phyloP scores from a whole-genome alignment of 768 basidiomycete genomes.

The Collybiopsis luxurians region DNA sequence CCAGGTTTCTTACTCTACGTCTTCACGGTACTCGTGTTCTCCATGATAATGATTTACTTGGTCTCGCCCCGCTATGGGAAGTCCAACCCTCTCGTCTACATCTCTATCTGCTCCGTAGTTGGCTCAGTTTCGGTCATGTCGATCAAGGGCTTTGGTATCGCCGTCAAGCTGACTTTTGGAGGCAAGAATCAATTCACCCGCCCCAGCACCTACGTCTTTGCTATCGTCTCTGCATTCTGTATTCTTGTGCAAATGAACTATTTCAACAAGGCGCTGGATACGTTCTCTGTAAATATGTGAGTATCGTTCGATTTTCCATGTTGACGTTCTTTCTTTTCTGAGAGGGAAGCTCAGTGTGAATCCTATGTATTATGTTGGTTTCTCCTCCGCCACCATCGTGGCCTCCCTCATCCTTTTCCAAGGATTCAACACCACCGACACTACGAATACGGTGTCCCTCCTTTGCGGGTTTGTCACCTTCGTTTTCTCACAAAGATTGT shows the following conservation, averaged over 20 bases:
- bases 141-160: slow-evolving; percentile 97
- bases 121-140: slow-evolving; percentile 99
- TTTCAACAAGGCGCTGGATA: slow-evolving; percentile 97
- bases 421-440: slow-evolving; percentile 90
- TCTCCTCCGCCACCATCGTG: slow-evolving; percentile 89
- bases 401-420: slow-evolving; percentile 96
- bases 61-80: slow-evolving; percentile 86
- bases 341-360: slow-evolving; percentile 63
- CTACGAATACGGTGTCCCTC: slow-evolving; percentile 81
- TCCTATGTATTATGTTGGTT: slow-evolving; percentile 97
- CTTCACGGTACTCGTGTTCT: slow-evolving; percentile 77
- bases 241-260: slow-evolving; percentile 95
- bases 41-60: slow-evolving; percentile 82
- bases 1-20: slow-evolving; percentile 91
- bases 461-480: slow-evolving; percentile 52
- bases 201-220: slow-evolving; percentile 96
- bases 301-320: slow-evolving; percentile 24
- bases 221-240: slow-evolving; percentile 73
- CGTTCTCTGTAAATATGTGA: slow-evolving; percentile 96
- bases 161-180: slow-evolving; percentile 88
- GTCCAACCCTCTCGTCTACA: slow-evolving; percentile 85
- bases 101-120: slow-evolving; percentile 94
- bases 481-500: no score
- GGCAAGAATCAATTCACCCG: slow-evolving; percentile 96
- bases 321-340: slow-evolving; percentile 1